Evolutionary conservation across 768 basidiomycete genomes (phyloP).

Genomic region (Trichaptum fuscoviolaceum): DNA sequence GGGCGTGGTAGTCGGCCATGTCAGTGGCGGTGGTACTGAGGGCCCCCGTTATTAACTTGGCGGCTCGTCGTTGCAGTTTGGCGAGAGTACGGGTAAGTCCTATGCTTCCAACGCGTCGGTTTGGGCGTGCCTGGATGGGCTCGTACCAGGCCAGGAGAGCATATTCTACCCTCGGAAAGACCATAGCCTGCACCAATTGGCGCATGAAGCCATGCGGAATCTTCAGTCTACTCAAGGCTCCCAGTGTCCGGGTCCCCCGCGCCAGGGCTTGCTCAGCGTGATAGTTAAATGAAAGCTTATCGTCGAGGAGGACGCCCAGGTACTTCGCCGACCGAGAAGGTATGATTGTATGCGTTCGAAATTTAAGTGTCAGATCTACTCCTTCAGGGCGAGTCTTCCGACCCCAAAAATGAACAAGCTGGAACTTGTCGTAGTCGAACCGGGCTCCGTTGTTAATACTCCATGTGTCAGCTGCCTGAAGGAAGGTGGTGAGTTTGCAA

Average conservation of each 20-base stretch:
- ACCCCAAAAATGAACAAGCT: not conserved
- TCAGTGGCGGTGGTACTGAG: constrained; percentile 13
- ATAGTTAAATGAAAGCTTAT: constrained; percentile 8
- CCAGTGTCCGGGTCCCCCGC: not conserved
- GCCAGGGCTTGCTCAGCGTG: no score
- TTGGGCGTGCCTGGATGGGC: not conserved
- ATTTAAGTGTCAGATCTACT: not conserved
- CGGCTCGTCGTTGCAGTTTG: no score
- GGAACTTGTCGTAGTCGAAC: constrained; percentile 4
- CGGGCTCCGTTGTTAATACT: not conserved
- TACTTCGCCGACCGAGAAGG: not conserved
- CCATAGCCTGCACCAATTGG: no score
- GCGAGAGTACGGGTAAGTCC: constrained; percentile 16
- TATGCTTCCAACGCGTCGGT: not conserved
- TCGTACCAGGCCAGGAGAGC: no score
- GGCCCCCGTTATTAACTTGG: constrained; percentile 16
- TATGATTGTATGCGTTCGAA: constrained; percentile 5
- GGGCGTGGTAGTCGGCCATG: constrained; percentile 6
- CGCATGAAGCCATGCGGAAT: no score
- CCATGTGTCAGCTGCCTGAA: not conserved
- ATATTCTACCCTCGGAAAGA: no score
- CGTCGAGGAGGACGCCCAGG: constrained; percentile 15
- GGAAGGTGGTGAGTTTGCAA: constrained; percentile 21
- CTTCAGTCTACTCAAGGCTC: no score
- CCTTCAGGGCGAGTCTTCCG: constrained; percentile 1